Base-by-base conservation (phyloP, 2,329 filamentous ascomycete species). In the Corynespora cassiicola region DNA sequence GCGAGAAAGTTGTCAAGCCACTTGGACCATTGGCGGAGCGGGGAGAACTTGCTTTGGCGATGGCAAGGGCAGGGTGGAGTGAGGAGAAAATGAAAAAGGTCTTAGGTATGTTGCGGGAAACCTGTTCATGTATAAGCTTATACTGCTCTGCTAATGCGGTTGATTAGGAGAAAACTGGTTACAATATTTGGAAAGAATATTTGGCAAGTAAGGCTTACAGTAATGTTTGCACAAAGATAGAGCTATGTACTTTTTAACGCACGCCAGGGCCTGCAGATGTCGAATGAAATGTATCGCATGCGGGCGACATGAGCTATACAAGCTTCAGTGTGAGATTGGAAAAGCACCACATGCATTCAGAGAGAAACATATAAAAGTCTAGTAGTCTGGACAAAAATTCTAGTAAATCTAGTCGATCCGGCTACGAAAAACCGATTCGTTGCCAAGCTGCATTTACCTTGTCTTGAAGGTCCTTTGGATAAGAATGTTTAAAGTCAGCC, bases 1-100 rank as follows among this genome's bases (percentile, higher is more conserved):
- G 65, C 27, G 61, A 69, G 29, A 69, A 67, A 42, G 68, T 72
- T 0, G 59, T 71, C 6, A 72, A 72, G 49, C 68, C 68, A 5
- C 47, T 72, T 10, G 69, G 68, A 0, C 57, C 58, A 7, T 36
- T 72, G 18, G 68, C 56, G 1, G 66, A 71, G 15, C 50, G 66
- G 6, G 49, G 46, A 1, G 58, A 69, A 35, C 41, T 72, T 24
- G 66, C 66, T 4, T 53, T 58, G 6, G 64, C 68, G 0, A 72
- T 71, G 69, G 64, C 63, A 3, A 61, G 60, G 21, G 66, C 63
- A 32, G 66, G 65, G 3, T 72, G 68, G 69, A 50, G 52, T 16
- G 61, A 68, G 42, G 48, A 56, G 20, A 71, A 68, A 45, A 72
- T 70, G 50, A 45, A 49, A 10, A 72, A 71, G 38, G 65, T 72